Conservation (phyloP, 495 filamentous ascomycete species). For the Aspergillus sclerotiicarbonarius region DNA sequence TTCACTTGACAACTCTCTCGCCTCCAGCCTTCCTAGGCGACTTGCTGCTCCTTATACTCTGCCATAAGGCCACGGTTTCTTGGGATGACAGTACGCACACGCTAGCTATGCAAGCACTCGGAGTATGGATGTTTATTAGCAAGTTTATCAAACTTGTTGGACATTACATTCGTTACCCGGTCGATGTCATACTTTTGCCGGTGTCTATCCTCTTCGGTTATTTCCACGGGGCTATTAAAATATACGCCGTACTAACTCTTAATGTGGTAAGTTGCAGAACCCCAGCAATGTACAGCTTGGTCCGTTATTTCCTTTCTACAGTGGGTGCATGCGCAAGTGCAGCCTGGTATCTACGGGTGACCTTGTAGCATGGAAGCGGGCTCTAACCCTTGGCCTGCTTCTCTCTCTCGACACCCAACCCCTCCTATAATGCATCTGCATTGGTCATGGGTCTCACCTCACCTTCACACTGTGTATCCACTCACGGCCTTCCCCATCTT, state of each 20-base stretch:
- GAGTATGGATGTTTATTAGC: slow-evolving; percentile 64
- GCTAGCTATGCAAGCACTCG: slow-evolving; percentile 50
- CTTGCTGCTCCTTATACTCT: slow-evolving; percentile 56
- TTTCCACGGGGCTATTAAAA: slow-evolving; percentile 73
- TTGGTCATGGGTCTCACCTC: background rate
- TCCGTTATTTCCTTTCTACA: background rate
- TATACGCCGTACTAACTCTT: slow-evolving; percentile 69
- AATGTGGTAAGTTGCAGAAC: slow-evolving; percentile 57
- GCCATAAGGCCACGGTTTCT: slow-evolving; percentile 42
- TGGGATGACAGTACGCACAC: slow-evolving; percentile 42
- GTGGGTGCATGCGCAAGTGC: background rate
- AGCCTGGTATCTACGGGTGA: background rate
- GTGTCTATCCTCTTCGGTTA: slow-evolving; percentile 77
- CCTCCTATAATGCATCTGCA: slow-evolving; percentile 5
- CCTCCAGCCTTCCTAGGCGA: slow-evolving; percentile 67
- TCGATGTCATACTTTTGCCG: slow-evolving; percentile 66
- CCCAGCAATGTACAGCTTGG: slow-evolving; percentile 8
- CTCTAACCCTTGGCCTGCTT: background rate
- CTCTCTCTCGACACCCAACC: slow-evolving; percentile 2
- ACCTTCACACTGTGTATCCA: slow-evolving; percentile 2
- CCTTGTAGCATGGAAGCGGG: background rate
- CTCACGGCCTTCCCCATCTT: background rate
- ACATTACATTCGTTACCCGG: slow-evolving; percentile 68
- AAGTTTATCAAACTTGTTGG: slow-evolving; percentile 76
- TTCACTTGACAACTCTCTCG: slow-evolving; percentile 71